Base-by-base conservation (phyloP, 352 stramenopile species). In the Globisporangium barbulae region DNA sequence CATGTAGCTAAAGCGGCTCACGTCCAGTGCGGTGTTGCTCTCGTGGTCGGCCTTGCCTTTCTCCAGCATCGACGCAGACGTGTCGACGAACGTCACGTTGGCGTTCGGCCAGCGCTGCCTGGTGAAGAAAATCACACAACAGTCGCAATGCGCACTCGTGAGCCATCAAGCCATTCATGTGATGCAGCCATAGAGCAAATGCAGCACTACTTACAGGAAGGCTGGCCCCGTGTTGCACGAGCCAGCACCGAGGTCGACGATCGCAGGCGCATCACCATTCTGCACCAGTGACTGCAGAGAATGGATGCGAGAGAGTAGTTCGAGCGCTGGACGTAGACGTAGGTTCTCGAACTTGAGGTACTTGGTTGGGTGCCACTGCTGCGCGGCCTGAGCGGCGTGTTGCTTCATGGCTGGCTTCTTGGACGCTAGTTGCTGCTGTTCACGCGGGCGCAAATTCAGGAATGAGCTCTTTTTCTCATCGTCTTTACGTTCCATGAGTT, bases 221-320 rank as follows among this genome's bases (percentile, higher is more conserved):
- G 79, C 65, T 10, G 79, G 67, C 3, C 75, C 78, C 75, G 91
- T 89, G 73, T 91, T 93, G 33, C 81, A 74, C 8, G 83, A 86
- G 33, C 83, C 83, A 21, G 76, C 80, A 19, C 84, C 84, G 5
- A 93, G 66, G 53, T 93, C 84, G 21, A 88, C 64, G 53, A 93
- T 83, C 22, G 65, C 57, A 15, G 76, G 63, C 0, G 63, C 55
- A 17, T 73, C 42, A 15, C 65, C 45, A 12, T 17, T 21, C 1
- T 42, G 9, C 3, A 59, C 41, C 22, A 61, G 52, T 9, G 53
- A 56, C 42, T 64, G 57, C 2, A 88, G 59, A 0, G 37, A 8
- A 0, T 72, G 70, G 17, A 86, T 69, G 28, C 79, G 76, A 15
- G 47, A 65, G 25, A 93, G 74, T 53, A 93, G 67, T 49, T 93